Conservation (phyloP, 257 asterid species). For the Striga asiatica region DNA sequence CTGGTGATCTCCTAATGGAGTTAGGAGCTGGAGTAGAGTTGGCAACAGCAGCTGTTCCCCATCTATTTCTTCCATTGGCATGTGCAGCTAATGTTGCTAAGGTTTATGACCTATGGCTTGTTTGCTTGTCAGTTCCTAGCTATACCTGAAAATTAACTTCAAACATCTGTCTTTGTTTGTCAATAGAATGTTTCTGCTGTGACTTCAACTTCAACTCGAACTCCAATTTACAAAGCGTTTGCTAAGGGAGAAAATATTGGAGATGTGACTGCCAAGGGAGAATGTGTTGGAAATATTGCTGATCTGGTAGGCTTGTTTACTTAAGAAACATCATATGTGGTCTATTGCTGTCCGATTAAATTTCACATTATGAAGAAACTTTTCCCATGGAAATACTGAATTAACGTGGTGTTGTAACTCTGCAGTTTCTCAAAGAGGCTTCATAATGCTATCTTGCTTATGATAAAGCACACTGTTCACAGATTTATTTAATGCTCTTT, state of each 20-base stretch:
- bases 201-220: constrained; percentile 94
- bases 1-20: constrained; percentile 97
- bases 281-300: constrained; percentile 90
- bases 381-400: no score
- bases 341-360: constrained; percentile 10
- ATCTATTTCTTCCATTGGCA: constrained; percentile 91
- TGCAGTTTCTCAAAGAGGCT: no score
- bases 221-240: constrained; percentile 96
- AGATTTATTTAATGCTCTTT: no score
- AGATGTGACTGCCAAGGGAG: constrained; percentile 99
- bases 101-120: constrained; percentile 29
- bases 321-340: constrained; percentile 4
- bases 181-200: constrained; percentile 87
- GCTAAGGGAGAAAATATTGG: constrained; percentile 99
- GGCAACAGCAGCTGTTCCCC: constrained; percentile 83
- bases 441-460: no score
- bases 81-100: constrained; percentile 97
- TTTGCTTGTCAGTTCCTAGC: constrained; percentile 1
- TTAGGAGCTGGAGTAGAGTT: constrained; percentile 95
- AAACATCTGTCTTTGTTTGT: constrained; percentile 19
- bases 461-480: no score
- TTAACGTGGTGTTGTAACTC: no score
- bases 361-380: constrained; percentile 1
- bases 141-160: constrained; percentile 8
- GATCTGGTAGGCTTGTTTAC: constrained; percentile 60